Base-by-base conservation (phyloP, 352 stramenopile species). In the Phytophthora pistaciae region DNA sequence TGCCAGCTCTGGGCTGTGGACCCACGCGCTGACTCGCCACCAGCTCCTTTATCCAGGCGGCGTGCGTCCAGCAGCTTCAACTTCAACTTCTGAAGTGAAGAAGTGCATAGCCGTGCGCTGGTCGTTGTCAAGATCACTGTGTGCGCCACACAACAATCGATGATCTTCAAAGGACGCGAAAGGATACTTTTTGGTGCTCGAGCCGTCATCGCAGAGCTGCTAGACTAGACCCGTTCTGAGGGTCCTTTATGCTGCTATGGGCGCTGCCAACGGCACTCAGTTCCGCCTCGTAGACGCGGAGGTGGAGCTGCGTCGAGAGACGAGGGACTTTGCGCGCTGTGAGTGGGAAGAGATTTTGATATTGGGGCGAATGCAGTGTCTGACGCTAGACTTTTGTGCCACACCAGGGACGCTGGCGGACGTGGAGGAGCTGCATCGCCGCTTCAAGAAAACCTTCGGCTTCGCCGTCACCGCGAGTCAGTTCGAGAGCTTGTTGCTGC, bases 251-350 rank as follows among this genome's bases (percentile, higher is more conserved):
- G 14, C 5, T 6, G 36, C n/a, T 8, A 92, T 93, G 84, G 86
- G 86, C 2, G 82, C 77, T 10, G 81, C 76, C 3, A 79, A 90
- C 14, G 78, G 82, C 16, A 87, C 78, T 0, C 74, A 77, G 25
- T 79, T 91, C 53, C 78, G 79, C 4, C 69, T 87, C n/a, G 72
- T 87, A 36, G 83, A 90, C 38, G 68, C 78, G 5, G 78, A 91
- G 23, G 80, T 93, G 56, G 83, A 95, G 63, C 62, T 94, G 50
- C 80, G 80, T 21, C 85, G 85, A 16, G 88, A 95, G 56, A 91
- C 85, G 42, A 90, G 87, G 62, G 87, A 93, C 55, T 95, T 94
- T 72, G 87, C 88, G 1, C 75, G 82, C 60, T 94, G 86, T 95
- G 73, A 53, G 82, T 74, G 10, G 16, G 18, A 3, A 61, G 0